These are phyloP conservation scores for Yamadazyma sp. DNA, from an alignment of 1,139 yeast genomes.

Conservation along the genomic window DNA sequence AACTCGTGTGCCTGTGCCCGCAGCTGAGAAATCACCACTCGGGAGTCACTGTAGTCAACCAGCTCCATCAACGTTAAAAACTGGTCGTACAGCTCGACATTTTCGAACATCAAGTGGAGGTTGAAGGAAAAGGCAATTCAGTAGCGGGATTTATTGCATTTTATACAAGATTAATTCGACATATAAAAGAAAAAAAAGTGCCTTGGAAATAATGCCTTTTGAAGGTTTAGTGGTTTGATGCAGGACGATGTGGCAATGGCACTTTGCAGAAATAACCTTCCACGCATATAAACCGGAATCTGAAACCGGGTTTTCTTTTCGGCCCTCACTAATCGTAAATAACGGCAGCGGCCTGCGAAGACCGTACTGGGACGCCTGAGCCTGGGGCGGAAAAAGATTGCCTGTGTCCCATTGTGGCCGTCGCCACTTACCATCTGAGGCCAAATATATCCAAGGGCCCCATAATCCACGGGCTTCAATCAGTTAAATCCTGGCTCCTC, in stretches of 20 bases:
- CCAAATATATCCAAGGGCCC: no score
- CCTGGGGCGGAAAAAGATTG: no score
- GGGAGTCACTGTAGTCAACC: slow-evolving; percentile 21
- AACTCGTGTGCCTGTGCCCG: no score
- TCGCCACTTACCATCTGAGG: no score
- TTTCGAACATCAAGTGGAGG: slow-evolving; percentile 5
- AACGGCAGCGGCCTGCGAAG: no score
- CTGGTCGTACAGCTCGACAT: slow-evolving; percentile 32
- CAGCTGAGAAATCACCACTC: slow-evolving; percentile 18
- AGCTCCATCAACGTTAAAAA: slow-evolving; percentile 32
- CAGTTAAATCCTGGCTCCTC: no score
- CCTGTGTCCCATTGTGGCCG: no score
- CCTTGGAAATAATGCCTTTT: slow-evolving; percentile 5
- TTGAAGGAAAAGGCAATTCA: background rate
- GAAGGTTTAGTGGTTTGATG: slow-evolving; percentile 1
- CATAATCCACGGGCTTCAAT: no score
- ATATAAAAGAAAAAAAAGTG: slow-evolving; percentile 1
- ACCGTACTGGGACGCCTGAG: no score
- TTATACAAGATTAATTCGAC: background rate
- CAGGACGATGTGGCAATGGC: slow-evolving; percentile 5
- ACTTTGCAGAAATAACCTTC: slow-evolving; percentile 3
- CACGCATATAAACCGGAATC: slow-evolving; percentile 1
- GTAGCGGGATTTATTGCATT: background rate
- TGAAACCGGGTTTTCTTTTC: background rate
- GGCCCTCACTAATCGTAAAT: no score